Evolutionary conservation across 345 rosid species (phyloP).

Genomic region (Citrus glauca): DNA sequence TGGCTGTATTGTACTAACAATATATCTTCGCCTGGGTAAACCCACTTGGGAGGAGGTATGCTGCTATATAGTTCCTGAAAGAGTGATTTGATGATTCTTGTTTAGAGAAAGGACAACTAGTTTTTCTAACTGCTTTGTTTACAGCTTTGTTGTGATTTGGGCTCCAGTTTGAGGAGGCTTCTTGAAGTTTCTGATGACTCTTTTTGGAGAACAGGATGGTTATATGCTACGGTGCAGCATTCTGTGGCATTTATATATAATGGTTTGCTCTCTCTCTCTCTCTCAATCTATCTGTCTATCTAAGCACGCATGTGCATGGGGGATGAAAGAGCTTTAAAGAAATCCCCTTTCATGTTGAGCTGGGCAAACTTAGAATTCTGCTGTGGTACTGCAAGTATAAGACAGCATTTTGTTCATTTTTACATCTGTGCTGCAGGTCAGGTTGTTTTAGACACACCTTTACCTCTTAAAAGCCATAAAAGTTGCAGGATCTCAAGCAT

Average conservation of each 20-base stretch:
- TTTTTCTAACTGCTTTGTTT: constrained; percentile 6
- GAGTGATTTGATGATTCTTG: not conserved
- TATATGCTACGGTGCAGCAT: constrained; percentile 49
- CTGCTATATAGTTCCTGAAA: constrained; percentile 5
- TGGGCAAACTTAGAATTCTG: not conserved
- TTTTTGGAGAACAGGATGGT: constrained; percentile 71
- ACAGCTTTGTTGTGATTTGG: constrained; percentile 53
- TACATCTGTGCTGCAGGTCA: constrained; percentile 47
- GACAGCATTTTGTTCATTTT: constrained; percentile 7
- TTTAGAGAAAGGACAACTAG: not conserved
- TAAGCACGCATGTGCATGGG: not conserved
- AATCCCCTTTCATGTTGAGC: not conserved
- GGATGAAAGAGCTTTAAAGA: not conserved
- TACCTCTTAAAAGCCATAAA: constrained; percentile 37
- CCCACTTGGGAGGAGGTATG: constrained; percentile 60
- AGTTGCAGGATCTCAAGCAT: constrained; percentile 51
- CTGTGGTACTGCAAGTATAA: constrained; percentile 6
- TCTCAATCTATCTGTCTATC: not conserved
- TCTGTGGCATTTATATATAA: constrained; percentile 52
- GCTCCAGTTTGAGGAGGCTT: constrained; percentile 55
- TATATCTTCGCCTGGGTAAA: constrained; percentile 50
- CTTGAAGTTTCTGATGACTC: constrained; percentile 43
- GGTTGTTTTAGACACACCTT: constrained; percentile 46
- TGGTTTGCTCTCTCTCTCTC: constrained; percentile 31
- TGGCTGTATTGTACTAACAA: constrained; percentile 63